Conservation (phyloP, 1,139 yeast genomes). For the Arxiozyma slooffiae region DNA sequence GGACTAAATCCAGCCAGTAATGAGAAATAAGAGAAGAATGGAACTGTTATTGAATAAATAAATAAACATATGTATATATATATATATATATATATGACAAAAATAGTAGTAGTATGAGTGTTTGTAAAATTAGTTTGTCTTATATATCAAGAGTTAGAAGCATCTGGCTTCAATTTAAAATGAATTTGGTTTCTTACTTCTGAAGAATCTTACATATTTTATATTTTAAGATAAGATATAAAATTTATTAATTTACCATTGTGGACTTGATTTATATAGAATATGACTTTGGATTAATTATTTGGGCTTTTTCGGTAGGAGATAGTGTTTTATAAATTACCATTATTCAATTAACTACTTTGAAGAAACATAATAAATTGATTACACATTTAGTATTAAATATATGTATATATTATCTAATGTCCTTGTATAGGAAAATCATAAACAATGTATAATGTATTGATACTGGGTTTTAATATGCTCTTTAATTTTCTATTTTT, state of each 20-base stretch:
- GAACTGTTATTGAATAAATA: too few relatives aligned
- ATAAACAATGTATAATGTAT: conserved; percentile 28
- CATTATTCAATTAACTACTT: conserved; percentile 65
- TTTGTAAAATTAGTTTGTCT: too few relatives aligned
- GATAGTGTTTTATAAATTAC: conserved; percentile 52
- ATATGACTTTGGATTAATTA: conserved; percentile 1
- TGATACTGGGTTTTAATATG: conserved; percentile 16
- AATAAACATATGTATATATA: too few relatives aligned
- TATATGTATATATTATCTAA: not conserved
- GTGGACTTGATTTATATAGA: too few relatives aligned
- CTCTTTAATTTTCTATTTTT: conserved; percentile 14
- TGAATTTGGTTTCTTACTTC: too few relatives aligned
- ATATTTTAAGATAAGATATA: conserved; percentile 49
- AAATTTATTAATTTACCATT: conserved; percentile 33
- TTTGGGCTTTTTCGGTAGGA: conserved; percentile 38
- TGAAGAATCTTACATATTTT: conserved; percentile 61
- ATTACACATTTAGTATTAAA: not conserved
- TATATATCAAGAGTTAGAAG: too few relatives aligned
- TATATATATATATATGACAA: too few relatives aligned
- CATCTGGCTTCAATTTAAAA: too few relatives aligned
- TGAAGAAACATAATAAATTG: conserved; percentile 53
- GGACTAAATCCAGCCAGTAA: too few relatives aligned
- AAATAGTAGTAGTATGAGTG: too few relatives aligned
- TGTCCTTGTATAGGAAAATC: conserved; percentile 23
- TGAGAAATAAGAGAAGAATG: too few relatives aligned